Conservation (phyloP, 2,329 filamentous ascomycete genomes). For the Sarocladium oryzae region DNA sequence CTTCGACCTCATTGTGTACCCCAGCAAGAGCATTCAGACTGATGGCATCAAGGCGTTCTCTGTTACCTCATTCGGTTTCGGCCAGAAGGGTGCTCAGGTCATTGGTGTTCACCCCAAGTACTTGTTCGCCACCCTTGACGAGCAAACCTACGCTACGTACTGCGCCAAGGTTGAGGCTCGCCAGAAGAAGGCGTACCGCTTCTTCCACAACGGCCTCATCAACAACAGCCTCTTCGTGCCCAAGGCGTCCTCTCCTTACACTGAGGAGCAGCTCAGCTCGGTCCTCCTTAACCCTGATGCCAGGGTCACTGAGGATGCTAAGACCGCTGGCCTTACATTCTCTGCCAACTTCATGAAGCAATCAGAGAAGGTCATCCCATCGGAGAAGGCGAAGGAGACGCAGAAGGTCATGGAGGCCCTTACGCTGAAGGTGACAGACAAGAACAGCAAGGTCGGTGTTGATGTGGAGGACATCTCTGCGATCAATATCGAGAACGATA, state of each 20-base stretch:
- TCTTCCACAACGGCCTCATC: conserved; percentile 97
- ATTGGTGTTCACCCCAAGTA: conserved; percentile 97
- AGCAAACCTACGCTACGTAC: conserved; percentile 76
- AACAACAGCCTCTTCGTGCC: conserved; percentile 97
- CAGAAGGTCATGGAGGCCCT: conserved; percentile 72
- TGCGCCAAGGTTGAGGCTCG: conserved; percentile 81
- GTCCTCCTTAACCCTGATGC: conserved; percentile 93
- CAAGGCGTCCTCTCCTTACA: conserved; percentile 87
- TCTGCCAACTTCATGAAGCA: conserved; percentile 63
- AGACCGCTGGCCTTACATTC: conserved; percentile 72
- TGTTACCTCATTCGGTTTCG: conserved; percentile 97
- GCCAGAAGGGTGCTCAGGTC: conserved; percentile 95
- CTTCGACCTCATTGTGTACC: conserved; percentile 97
- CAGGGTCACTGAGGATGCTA: conserved; percentile 79
- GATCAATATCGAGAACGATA: conserved; percentile 90
- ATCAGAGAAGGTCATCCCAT: conserved; percentile 45
- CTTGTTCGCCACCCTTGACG: conserved; percentile 87
- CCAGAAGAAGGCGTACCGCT: conserved; percentile 98
- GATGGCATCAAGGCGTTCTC: conserved; percentile 98
- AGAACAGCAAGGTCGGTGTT: conserved; percentile 77
- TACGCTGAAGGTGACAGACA: conserved; percentile 50
- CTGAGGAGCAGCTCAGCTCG: conserved; percentile 74
- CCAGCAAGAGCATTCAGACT: conserved; percentile 90
- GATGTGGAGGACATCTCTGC: conserved; percentile 86
- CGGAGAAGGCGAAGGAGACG: conserved; percentile 53